These are phyloP conservation scores for Cylindrotheca fusiformis DNA, from an alignment of 108 stramenopile genomes.

Conservation along the genomic window DNA sequence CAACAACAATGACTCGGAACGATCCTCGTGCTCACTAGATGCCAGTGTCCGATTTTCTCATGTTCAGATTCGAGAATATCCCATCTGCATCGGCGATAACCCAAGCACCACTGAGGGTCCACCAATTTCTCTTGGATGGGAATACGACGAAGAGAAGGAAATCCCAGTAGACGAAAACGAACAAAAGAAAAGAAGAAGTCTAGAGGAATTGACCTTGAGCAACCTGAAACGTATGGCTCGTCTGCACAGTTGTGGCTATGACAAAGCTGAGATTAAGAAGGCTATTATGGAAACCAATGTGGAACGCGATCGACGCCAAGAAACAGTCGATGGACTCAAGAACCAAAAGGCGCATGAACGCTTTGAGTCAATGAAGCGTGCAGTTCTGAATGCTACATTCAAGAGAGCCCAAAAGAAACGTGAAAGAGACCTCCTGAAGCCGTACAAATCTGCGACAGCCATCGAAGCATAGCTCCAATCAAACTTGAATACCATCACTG, in stretches of 20 bases:
- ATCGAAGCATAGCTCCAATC: too few relatives aligned
- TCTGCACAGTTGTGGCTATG: not conserved
- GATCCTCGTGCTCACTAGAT: too few relatives aligned
- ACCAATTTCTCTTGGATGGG: conserved; percentile 44
- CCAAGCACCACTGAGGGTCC: conserved; percentile 33
- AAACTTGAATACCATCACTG: too few relatives aligned
- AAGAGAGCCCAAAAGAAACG: not conserved
- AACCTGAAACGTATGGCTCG: not conserved
- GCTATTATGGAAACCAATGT: not conserved
- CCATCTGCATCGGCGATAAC: conserved; percentile 47
- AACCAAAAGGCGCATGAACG: not conserved
- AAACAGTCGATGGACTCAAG: not conserved
- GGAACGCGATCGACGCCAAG: not conserved
- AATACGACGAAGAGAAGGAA: too few relatives aligned
- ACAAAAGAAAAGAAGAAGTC: too few relatives aligned
- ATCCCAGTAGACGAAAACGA: too few relatives aligned
- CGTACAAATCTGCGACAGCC: too few relatives aligned
- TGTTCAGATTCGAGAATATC: conserved; percentile 38
- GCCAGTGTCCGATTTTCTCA: conserved; percentile 18
- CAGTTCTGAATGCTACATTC: not conserved
- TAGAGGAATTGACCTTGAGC: not conserved
- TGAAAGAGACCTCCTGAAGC: not conserved
- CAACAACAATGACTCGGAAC: too few relatives aligned
- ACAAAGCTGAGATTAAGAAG: not conserved
- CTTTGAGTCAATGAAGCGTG: not conserved